Evolutionary conservation across 257 asterid genomes (phyloP).

Genomic region (Scutellaria minor): DNA sequence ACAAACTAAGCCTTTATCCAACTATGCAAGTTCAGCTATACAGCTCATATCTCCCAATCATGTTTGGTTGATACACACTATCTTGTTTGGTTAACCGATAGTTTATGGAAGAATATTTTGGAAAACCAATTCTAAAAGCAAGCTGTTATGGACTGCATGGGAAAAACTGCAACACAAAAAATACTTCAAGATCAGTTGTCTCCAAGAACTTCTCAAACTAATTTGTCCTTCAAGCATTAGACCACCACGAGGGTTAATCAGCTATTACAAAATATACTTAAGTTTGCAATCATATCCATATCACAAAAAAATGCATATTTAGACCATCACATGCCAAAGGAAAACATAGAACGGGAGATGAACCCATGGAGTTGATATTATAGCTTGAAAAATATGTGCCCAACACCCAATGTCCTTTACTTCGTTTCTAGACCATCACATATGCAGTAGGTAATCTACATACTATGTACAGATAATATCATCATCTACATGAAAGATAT

Average conservation of each 20-base stretch:
- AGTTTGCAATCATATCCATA: constrained; percentile 1
- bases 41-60: not conserved
- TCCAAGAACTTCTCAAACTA: constrained; percentile 16
- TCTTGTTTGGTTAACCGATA: not conserved
- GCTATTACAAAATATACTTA: not conserved
- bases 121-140: constrained; percentile 23
- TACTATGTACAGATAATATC: constrained; percentile 8
- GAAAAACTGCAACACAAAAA: constrained; percentile 30
- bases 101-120: not conserved
- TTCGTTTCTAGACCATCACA: constrained; percentile 11
- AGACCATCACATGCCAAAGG: constrained; percentile 24
- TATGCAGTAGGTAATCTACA: constrained; percentile 3
- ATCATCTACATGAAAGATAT: not conserved
- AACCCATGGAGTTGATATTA: constrained; percentile 1
- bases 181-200: not conserved
- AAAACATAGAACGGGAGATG: not conserved
- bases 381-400: not conserved
- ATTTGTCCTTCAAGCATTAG: constrained; percentile 7
- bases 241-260: constrained; percentile 19
- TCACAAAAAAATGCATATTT: constrained; percentile 4
- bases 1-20: not conserved
- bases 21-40: not conserved
- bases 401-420: not conserved
- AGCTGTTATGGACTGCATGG: not conserved
- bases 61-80: not conserved